These are phyloP conservation scores for Apophysomyces trapeziformis DNA, from an alignment of 371 early-diverging fungal species.

Conservation along the genomic window DNA sequence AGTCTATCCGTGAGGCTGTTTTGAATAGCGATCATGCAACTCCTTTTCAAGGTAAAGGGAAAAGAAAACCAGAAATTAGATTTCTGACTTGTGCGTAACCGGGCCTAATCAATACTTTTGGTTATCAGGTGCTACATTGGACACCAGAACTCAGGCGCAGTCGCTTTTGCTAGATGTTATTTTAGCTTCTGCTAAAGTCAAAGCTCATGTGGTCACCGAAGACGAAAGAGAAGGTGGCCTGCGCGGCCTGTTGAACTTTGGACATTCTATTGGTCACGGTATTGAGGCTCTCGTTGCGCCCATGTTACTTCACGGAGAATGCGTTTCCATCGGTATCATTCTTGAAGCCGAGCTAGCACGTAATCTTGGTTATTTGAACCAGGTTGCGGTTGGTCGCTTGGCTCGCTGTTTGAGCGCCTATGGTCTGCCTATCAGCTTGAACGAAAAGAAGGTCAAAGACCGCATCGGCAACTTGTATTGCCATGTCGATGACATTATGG, in stretches of 20 bases:
- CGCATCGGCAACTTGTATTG: slow-evolving; percentile 69
- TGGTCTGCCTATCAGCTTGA: slow-evolving; percentile 84
- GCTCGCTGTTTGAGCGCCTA: slow-evolving; percentile 86
- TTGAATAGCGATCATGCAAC: slow-evolving; percentile 51
- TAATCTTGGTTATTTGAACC: slow-evolving; percentile 83
- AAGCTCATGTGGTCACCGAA: slow-evolving; percentile 93
- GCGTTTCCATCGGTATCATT: slow-evolving; percentile 94
- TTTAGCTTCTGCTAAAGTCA: slow-evolving; percentile 87
- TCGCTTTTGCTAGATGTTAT: slow-evolving; percentile 82
- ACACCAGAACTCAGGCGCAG: slow-evolving; percentile 67
- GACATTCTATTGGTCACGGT: slow-evolving; percentile 97
- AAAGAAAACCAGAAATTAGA: neutral
- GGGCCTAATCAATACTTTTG: slow-evolving; percentile 7
- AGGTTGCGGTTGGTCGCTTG: slow-evolving; percentile 90
- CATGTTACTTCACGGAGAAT: slow-evolving; percentile 94
- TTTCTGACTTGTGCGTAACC: neutral
- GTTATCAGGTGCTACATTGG: slow-evolving; percentile 59
- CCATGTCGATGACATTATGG: slow-evolving; percentile 83
- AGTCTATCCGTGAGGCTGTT: slow-evolving; percentile 77
- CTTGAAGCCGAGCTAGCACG: slow-evolving; percentile 94
- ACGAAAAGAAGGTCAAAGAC: slow-evolving; percentile 76
- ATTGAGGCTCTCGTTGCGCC: slow-evolving; percentile 94
- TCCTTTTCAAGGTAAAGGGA: slow-evolving; percentile 54
- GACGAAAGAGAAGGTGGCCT: slow-evolving; percentile 97
- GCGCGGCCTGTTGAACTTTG: slow-evolving; percentile 96